phyloP scores from a whole-genome alignment of 192 early-diverging fungal genomes.

The Chytriomyces sp. region DNA sequence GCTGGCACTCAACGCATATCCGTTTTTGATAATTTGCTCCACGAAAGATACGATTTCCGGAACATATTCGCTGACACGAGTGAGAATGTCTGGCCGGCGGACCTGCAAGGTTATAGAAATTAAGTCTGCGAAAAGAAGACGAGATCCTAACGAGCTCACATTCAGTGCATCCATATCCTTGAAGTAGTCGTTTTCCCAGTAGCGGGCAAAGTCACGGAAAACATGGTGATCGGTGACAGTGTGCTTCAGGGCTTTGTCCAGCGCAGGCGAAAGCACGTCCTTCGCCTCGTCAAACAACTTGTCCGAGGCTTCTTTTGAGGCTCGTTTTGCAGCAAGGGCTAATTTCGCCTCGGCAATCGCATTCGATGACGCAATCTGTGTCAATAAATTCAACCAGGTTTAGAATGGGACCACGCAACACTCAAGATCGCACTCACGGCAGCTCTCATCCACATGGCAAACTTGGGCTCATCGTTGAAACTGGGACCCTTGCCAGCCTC shows the following conservation, averaged over 20 bases:
- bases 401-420: neutral
- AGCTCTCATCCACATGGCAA: constrained; percentile 75
- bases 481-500: constrained; percentile 18
- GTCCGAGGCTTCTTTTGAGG: constrained; percentile 22
- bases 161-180: constrained; percentile 91
- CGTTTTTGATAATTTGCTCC: constrained; percentile 91
- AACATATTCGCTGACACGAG: constrained; percentile 95
- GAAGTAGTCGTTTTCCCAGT: constrained; percentile 94
- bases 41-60: constrained; percentile 92
- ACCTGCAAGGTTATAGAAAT: constrained; percentile 51
- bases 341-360: constrained; percentile 13
- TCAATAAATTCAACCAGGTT: neutral
- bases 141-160: constrained; percentile 47
- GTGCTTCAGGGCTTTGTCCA: constrained; percentile 22
- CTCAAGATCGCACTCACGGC: constrained; percentile 53
- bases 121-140: neutral
- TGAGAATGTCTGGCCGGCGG: constrained; percentile 83
- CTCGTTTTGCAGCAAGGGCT: neutral
- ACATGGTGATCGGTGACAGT: constrained; percentile 86
- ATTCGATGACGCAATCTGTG: neutral
- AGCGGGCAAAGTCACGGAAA: constrained; percentile 90
- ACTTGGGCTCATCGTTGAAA: constrained; percentile 66
- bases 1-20: constrained; percentile 67
- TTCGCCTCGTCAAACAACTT: constrained; percentile 57
- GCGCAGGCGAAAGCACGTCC: constrained; percentile 49